Evolutionary conservation across 345 rosid genomes (phyloP).

Genomic region (Citrus unshiu): DNA sequence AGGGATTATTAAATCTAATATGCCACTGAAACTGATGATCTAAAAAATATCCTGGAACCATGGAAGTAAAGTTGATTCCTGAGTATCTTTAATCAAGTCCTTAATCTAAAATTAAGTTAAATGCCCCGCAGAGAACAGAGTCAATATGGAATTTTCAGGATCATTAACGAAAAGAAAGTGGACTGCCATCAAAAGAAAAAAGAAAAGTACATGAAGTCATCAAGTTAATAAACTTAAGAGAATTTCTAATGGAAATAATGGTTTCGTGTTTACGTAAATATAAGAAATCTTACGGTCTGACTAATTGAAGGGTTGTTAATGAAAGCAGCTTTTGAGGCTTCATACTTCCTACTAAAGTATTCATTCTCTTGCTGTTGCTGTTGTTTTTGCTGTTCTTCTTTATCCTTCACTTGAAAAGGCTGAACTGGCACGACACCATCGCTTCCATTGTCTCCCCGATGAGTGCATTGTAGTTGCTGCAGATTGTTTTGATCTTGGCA

Average conservation of each 20-base stretch:
- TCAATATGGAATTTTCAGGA: not conserved
- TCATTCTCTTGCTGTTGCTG: constrained; percentile 36
- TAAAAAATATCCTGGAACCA: not conserved
- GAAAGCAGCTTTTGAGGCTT: constrained; percentile 38
- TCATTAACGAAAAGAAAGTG: not conserved
- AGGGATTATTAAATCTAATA: constrained; percentile 7
- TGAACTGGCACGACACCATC: constrained; percentile 72
- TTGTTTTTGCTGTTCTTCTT: constrained; percentile 26
- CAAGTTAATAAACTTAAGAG: not conserved
- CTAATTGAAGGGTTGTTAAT: constrained; percentile 41
- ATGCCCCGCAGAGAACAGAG: not conserved
- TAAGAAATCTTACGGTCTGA: constrained; percentile 48
- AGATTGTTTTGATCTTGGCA: constrained; percentile 34
- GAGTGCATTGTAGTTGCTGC: constrained; percentile 30
- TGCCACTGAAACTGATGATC: not conserved
- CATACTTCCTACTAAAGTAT: constrained; percentile 42
- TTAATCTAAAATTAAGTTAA: not conserved
- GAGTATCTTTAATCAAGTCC: not conserved
- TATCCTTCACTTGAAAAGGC: constrained; percentile 23
- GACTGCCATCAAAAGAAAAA: not conserved
- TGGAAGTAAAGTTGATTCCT: constrained; percentile 8
- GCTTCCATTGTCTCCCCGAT: constrained; percentile 43
- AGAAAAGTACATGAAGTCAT: not conserved
- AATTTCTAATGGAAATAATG: not conserved
- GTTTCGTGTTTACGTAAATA: no score